phyloP scores from a whole-genome alignment of 2,329 filamentous ascomycete genomes.

The Nigrospora oryzae region DNA sequence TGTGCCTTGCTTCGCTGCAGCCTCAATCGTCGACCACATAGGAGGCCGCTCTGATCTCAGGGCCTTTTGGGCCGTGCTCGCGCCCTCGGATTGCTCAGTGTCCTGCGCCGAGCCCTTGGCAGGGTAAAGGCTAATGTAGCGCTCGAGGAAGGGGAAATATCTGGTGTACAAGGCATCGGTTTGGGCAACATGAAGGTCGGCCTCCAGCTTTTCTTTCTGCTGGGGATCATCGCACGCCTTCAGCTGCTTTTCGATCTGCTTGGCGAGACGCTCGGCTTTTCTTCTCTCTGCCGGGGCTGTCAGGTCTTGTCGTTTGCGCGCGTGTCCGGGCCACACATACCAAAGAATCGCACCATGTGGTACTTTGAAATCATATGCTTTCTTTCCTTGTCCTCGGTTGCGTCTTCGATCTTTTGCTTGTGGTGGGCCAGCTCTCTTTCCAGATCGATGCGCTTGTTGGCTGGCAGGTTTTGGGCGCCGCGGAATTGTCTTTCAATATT shows the following conservation, averaged over 20 bases:
- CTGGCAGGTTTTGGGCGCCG: conserved; percentile 54
- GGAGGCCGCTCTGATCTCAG: conserved; percentile 40
- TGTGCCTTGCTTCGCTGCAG: conserved; percentile 38
- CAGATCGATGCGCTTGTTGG: conserved; percentile 58
- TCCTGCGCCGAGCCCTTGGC: conserved; percentile 17
- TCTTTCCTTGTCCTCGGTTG: conserved; percentile 51
- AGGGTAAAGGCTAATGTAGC: conserved; percentile 59
- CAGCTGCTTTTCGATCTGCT: conserved; percentile 53
- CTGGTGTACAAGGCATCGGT: conserved; percentile 70
- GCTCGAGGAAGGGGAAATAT: conserved; percentile 62
- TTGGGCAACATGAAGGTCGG: conserved; percentile 57
- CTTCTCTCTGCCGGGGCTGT: conserved; percentile 48
- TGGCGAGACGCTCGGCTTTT: conserved; percentile 60
- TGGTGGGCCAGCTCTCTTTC: conserved; percentile 64
- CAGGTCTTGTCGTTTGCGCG: background rate
- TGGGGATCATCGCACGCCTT: conserved; percentile 39
- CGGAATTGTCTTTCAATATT: conserved; percentile 60
- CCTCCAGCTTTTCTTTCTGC: conserved; percentile 41
- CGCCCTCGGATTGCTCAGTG: conserved; percentile 28
- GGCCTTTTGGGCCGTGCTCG: conserved; percentile 30
- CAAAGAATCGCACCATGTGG: conserved; percentile 80
- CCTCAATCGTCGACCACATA: conserved; percentile 63
- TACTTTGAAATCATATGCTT: conserved; percentile 69
- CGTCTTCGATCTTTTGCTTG: conserved; percentile 52
- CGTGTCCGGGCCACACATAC: conserved; percentile 30